Evolutionary conservation across 1,284 basidiomycete species (phyloP).

Genomic region (Moesziomyces sp.): DNA sequence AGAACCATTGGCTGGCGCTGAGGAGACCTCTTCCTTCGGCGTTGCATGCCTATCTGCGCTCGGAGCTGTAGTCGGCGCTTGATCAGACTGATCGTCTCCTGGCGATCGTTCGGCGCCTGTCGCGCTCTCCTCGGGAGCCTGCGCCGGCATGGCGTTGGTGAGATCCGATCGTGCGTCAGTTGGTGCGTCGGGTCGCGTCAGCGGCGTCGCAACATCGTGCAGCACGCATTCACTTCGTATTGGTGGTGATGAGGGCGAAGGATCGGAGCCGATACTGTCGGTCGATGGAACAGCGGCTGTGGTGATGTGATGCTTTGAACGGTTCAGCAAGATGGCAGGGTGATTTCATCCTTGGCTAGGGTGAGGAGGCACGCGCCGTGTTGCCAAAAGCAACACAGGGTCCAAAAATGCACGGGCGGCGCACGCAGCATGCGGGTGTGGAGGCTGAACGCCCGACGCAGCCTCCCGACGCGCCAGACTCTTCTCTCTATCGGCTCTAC

Average conservation of each 20-base stretch:
- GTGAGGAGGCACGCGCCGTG: not conserved
- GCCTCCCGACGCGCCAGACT: no score
- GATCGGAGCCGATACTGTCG: no score
- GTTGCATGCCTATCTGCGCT: not conserved
- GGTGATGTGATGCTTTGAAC: not conserved
- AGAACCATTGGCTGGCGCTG: not conserved
- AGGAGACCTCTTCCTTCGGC: not conserved
- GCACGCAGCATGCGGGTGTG: not conserved
- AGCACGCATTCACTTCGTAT: not conserved
- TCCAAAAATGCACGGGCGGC: not conserved
- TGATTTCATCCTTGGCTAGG: not conserved
- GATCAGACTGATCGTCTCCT: not conserved
- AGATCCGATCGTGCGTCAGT: not conserved
- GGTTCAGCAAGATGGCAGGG: not conserved
- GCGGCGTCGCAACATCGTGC: conserved; percentile 11
- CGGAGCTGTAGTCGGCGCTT: not conserved
- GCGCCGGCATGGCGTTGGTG: not conserved
- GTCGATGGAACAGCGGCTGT: not conserved
- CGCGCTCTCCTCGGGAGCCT: not conserved
- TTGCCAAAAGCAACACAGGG: not conserved
- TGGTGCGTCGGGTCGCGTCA: not conserved
- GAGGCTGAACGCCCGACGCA: not conserved
- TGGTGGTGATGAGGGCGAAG: no score
- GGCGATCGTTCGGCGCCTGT: not conserved
- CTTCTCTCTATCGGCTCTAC: not conserved